Evolutionary conservation across 2,329 filamentous ascomycete species (phyloP), one percentile per base, ranked within the genome.

Genomic region (Botrytis fabae): DNA sequence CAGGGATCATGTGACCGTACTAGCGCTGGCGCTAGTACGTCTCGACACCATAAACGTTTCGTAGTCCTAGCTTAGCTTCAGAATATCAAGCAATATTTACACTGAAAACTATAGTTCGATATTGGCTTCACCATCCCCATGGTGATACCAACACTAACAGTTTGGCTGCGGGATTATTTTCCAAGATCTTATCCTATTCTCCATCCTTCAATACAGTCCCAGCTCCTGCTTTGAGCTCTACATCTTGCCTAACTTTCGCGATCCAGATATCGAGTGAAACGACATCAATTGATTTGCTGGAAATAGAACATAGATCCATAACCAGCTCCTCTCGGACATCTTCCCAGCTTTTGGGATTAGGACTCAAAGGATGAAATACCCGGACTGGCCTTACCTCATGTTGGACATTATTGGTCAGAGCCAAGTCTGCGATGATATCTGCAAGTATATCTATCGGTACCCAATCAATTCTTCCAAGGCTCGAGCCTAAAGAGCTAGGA

Each of bases 401-500:
- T 40, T 7, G 40, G 5, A 9, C 16, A 14, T 32, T 32, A 10
- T 44, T 38, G 32, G 18, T 12, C n/a, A 68, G 12, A 1, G n/a
- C 14, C 16, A 72, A 60, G 3, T 69, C 62, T 1, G 32, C 22
- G 4, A 72, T 48, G 0, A 68, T 46, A 40, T 60, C 63, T 35
- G 62, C 25, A 22, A 72, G 70, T 28, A 68, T 3, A 59, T 68
- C 70, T 6, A 72, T 32, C 1, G 51, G 70, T 4, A 68, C 40
- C 70, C 70, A 69, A 20, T 72, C 63, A 10, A 72, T 68, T 20
- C 25, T 61, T 16, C 42, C 51, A 10, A 68, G 25, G 10, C 28
- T 32, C 1, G 9, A 46, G 7, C 62, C 63, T 18, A 68, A 32
- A 12, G 51, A 59, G 18, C 44, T 28, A 1, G 54, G 63, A 46